Conservation (phyloP, 495 filamentous ascomycete genomes). For the Penicillium ucsense region DNA sequence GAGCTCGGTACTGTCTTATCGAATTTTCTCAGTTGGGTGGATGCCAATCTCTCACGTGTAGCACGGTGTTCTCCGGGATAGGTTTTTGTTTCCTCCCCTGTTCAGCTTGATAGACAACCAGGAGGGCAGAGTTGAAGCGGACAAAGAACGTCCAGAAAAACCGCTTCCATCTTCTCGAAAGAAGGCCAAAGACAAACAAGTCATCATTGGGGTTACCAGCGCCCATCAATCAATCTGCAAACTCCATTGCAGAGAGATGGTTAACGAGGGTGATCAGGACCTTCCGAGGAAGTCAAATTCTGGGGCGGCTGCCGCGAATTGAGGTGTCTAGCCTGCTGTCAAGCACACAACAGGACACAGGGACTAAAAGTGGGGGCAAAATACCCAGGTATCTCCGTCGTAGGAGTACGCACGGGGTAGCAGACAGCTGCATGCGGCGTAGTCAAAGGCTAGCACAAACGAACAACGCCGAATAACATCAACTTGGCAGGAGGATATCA, state of each 20-base stretch:
- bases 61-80: slow-evolving; percentile 72
- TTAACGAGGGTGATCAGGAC: slow-evolving; percentile 67
- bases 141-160: slow-evolving; percentile 85
- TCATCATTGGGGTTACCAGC: slow-evolving; percentile 40
- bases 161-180: slow-evolving; percentile 45
- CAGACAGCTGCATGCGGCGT: slow-evolving; percentile 14
- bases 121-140: slow-evolving; percentile 55
- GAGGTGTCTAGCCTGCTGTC: slow-evolving; percentile 33
- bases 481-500: slow-evolving; percentile 11
- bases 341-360: slow-evolving; percentile 12
- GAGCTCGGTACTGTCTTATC: slow-evolving; percentile 1
- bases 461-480: slow-evolving; percentile 15
- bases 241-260: slow-evolving; percentile 49
- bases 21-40: background rate
- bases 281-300: slow-evolving; percentile 23
- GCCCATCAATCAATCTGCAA: slow-evolving; percentile 54
- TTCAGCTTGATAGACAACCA: slow-evolving; percentile 11
- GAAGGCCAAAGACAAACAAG: slow-evolving; percentile 17
- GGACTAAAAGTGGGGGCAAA: slow-evolving; percentile 34
- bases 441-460: slow-evolving; percentile 13
- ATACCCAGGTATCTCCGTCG: slow-evolving; percentile 30
- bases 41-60: slow-evolving; percentile 51
- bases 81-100: slow-evolving; percentile 81
- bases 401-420: slow-evolving; percentile 36
- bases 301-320: slow-evolving; percentile 44